Conservation (phyloP, 352 stramenopile species). For the Phytophthora multivora region DNA sequence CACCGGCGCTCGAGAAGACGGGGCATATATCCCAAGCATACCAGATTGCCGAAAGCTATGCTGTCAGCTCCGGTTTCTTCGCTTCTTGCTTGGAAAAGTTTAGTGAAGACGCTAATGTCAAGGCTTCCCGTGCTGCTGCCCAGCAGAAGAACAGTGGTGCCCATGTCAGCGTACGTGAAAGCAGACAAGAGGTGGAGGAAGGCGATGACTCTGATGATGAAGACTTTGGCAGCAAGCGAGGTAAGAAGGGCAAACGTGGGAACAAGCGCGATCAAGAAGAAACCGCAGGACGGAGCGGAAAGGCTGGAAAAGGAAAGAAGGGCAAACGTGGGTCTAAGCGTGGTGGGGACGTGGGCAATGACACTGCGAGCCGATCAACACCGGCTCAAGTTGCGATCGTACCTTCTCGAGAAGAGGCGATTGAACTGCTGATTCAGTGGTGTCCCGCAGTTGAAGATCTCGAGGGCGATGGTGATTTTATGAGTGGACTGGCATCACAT, state of each 20-base stretch:
- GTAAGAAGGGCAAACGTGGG: slow-evolving; percentile 53
- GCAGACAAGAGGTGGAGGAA: slow-evolving; percentile 35
- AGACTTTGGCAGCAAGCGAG: slow-evolving; percentile 38
- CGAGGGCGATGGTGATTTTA: slow-evolving; percentile 69
- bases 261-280: slow-evolving; percentile 36
- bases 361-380: slow-evolving; percentile 13
- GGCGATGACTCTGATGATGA: slow-evolving; percentile 48
- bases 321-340: slow-evolving; percentile 48
- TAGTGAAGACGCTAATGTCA: slow-evolving; percentile 47
- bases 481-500: slow-evolving; percentile 53
- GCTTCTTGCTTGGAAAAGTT: slow-evolving; percentile 50
- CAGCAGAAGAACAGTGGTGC: slow-evolving; percentile 33
- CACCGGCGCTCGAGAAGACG: slow-evolving; percentile 33
- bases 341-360: slow-evolving; percentile 18
- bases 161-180: slow-evolving; percentile 7
- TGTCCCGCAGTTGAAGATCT: slow-evolving; percentile 57
- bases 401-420: slow-evolving; percentile 48
- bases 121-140: slow-evolving; percentile 42
- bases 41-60: slow-evolving; percentile 65
- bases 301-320: slow-evolving; percentile 50
- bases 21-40: slow-evolving; percentile 36
- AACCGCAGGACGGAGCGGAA: slow-evolving; percentile 28
- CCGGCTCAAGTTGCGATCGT: slow-evolving; percentile 43
- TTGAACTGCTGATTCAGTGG: slow-evolving; percentile 48
- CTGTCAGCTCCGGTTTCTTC: slow-evolving; percentile 66